These are phyloP conservation scores for Posidonia australis DNA, from an alignment of 106 monocot species.

Conservation along the genomic window DNA sequence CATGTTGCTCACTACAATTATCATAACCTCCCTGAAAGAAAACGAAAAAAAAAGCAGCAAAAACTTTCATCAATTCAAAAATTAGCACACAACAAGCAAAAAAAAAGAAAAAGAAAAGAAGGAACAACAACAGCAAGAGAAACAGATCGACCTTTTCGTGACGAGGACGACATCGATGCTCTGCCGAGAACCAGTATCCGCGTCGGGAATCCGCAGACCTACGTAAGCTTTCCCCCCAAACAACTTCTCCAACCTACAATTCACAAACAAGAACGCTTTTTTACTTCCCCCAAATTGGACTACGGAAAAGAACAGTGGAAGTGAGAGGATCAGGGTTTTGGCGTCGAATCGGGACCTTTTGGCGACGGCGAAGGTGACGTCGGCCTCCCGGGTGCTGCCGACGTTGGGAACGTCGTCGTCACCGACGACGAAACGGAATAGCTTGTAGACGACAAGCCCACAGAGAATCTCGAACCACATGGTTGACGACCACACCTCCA, in stretches of 20 bases:
- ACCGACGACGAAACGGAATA: constrained; percentile 28
- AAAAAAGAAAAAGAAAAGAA: neutral
- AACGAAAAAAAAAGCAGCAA: neutral
- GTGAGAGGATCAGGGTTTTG: neutral
- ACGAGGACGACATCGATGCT: constrained; percentile 71
- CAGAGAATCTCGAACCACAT: constrained; percentile 86
- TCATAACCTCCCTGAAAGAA: constrained; percentile 58
- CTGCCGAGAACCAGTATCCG: constrained; percentile 45
- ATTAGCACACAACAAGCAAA: neutral
- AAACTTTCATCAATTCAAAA: neutral
- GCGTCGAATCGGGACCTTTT: constrained; percentile 23
- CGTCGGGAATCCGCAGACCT: constrained; percentile 86
- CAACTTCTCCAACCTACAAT: constrained; percentile 61
- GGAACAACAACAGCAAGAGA: neutral
- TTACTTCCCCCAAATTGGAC: neutral
- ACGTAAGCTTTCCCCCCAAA: constrained; percentile 77
- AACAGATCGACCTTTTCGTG: constrained; percentile 34
- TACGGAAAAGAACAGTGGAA: neutral
- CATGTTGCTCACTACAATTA: constrained; percentile 58
- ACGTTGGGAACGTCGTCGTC: constrained; percentile 32
- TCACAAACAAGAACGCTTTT: too few species aligned
- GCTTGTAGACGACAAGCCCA: constrained; percentile 51
- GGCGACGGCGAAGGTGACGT: constrained; percentile 53
- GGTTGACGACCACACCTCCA: neutral
- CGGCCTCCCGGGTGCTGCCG: constrained; percentile 36